Conservation (phyloP, 208 protist genomes). For the Tritrichomonas musculus region DNA sequence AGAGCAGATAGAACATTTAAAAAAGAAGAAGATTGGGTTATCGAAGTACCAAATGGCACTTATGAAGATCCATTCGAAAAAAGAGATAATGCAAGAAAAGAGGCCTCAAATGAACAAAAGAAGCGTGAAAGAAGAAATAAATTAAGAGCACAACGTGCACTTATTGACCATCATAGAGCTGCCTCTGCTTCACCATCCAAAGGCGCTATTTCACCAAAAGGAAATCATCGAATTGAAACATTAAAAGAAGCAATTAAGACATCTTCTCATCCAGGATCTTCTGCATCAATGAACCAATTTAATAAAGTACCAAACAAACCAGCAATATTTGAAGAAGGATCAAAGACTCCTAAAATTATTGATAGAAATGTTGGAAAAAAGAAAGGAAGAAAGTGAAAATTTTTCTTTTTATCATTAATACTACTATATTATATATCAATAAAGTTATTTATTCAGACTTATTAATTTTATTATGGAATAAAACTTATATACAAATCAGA, state of each 20-base stretch:
- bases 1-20: neutral
- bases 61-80: slow-evolving; percentile 22
- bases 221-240: neutral
- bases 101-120: neutral
- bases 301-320: neutral
- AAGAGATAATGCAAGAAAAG: neutral
- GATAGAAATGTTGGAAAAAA: slow-evolving; percentile 12
- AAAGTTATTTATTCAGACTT: too few species aligned
- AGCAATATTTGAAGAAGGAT: slow-evolving; percentile 5
- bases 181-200: neutral
- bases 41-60: slow-evolving; percentile 6
- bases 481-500: too few species aligned
- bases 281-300: slow-evolving; percentile 32
- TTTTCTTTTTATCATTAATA: too few species aligned
- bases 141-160: neutral
- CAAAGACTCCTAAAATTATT: neutral
- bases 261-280: neutral
- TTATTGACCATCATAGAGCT: neutral
- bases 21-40: neutral
- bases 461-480: too few species aligned
- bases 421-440: too few species aligned
- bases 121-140: slow-evolving; percentile 8
- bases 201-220: neutral
- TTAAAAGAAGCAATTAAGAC: neutral
- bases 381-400: too few species aligned